Base-by-base conservation (phyloP, 768 basidiomycete genomes). In the Panellus pusillus region DNA sequence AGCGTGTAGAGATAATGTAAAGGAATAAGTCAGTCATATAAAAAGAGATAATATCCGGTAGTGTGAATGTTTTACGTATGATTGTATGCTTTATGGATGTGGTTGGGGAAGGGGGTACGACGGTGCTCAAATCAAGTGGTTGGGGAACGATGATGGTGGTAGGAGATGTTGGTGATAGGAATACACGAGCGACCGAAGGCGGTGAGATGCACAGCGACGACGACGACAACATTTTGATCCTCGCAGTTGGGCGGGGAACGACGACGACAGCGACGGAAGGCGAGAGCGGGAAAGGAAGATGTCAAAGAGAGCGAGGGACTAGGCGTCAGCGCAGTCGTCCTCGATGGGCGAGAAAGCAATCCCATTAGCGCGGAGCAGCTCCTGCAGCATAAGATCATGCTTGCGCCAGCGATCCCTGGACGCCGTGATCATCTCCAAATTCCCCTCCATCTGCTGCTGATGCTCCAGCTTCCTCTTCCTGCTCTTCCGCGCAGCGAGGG, bases 381-480 rank as follows among this genome's bases (percentile, higher is more conserved):
- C 51, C 51, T 49, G 43, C 39, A 13, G 45, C 50, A 43, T n/a
- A n/a, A 52, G 38, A 37, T 54, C 58, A 9, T 54, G 32, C 51
- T 37, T 41, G 54, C 43, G 32, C 58, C 58, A 60, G 11, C 19
- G 35, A 27, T 55, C 50, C 8, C 24, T 24, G 3, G 55, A 54
- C 9, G 9, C 47, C 32, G 32, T 36, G 9, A 53, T 47, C 15
- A 9, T 13, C 9, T 76, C 78, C 36, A 78, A 52, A 18, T 52
- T 63, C 5, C 70, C 66, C 70, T 86, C 81, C 41, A 88, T 66
- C 58, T 76, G 74, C 40, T 75, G 72, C 63, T 84, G 77, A 62
- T 87, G 78, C 68, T 83, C 82, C 28, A 81, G 66, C 74, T 89
- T 89, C 44, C 87, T 75, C 76, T 79, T 79, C 13, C 87, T 74